Evolutionary conservation across 305 asterid species (phyloP), one percentile per base, ranked within the genome.

Genomic region (Salvia sclarea): DNA sequence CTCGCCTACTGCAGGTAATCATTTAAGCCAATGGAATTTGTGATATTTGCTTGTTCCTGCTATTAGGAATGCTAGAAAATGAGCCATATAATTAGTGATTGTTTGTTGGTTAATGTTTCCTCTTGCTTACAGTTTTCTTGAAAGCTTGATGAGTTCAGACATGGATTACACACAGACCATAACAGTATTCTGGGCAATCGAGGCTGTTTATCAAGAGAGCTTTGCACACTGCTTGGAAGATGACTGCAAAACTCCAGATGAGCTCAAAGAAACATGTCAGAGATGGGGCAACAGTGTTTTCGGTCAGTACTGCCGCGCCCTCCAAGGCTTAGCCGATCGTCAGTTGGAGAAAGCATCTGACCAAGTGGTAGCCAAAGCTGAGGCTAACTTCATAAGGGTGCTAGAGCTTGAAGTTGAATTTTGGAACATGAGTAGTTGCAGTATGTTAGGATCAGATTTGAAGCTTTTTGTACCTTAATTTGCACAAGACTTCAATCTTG

Each of bases 171-270:
- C 88, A 0, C 69, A 78, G 69, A 90, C 92, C 62, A 54, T 88
- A 61, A 79, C 88, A 17, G 88, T 91, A 31, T 86, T 92, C 69
- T 92, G 96, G 96, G 92, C 84, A 0, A 84, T 92, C 43, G 96
- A 89, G 80, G 75, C 82, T 16, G 95, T 89, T 59, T 92, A 92
- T 71, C 96, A 86, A 50, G 88, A 86, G 38, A 89, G 97, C 83
- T 92, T 84, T 75, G 96, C 96, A 5, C 90, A 92, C 63, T 92
- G 95, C 79, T 60, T 89, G 63, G 85, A 87, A 68, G 84, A 85
- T 2, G 90, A 75, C 31, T 78, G 83, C 20, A 79, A 75, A 75
- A 86, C 86, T 43, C 91, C 84, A 10, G 78, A 82, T 13, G 93
- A 82, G 71, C 89, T 92, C 2, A 88, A 82, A 73, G 86, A 78